These are phyloP conservation scores for Tripidium arundinaceum DNA, from an alignment of 202 grass and related monocot genomes.

Conservation along the genomic window DNA sequence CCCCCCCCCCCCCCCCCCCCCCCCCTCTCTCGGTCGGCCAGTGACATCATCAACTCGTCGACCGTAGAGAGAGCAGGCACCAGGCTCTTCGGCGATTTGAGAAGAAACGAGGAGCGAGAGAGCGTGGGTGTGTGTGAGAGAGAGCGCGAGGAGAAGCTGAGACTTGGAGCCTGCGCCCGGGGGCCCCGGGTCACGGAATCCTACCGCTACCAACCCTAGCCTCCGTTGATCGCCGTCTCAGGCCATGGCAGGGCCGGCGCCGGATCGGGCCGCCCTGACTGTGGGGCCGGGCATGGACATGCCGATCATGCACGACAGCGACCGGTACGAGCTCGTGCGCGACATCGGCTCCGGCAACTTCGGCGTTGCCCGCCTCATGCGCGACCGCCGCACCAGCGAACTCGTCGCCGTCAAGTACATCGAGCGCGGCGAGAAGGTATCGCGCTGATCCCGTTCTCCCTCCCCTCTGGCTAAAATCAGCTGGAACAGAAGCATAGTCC, in stretches of 20 bases:
- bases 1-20: no score
- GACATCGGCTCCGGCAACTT: slow-evolving; percentile 98
- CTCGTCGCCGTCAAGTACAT: slow-evolving; percentile 92
- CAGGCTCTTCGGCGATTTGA: no score
- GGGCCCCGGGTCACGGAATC: neutral
- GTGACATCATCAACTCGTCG: no score
- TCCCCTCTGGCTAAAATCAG: neutral
- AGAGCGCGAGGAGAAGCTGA: neutral
- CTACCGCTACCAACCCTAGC: slow-evolving; percentile 17
- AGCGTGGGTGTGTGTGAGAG: neutral
- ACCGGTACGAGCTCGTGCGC: slow-evolving; percentile 92
- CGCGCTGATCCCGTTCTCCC: neutral
- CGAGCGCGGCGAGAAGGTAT: slow-evolving; percentile 81
- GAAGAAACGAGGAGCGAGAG: slow-evolving; percentile 3
- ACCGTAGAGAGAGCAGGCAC: no score
- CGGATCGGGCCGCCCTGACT: slow-evolving; percentile 68
- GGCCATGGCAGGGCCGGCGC: slow-evolving; percentile 44
- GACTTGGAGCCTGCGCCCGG: neutral
- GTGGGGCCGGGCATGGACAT: slow-evolving; percentile 92
- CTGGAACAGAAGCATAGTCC: neutral
- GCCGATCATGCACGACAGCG: slow-evolving; percentile 98
- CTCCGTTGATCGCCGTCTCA: slow-evolving; percentile 16
- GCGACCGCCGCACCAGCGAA: slow-evolving; percentile 70
- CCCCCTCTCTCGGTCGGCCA: slow-evolving; percentile 25
- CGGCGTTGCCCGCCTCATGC: slow-evolving; percentile 86